phyloP scores from a whole-genome alignment of 1,284 basidiomycete genomes.

The Coriolopsis trogii region DNA sequence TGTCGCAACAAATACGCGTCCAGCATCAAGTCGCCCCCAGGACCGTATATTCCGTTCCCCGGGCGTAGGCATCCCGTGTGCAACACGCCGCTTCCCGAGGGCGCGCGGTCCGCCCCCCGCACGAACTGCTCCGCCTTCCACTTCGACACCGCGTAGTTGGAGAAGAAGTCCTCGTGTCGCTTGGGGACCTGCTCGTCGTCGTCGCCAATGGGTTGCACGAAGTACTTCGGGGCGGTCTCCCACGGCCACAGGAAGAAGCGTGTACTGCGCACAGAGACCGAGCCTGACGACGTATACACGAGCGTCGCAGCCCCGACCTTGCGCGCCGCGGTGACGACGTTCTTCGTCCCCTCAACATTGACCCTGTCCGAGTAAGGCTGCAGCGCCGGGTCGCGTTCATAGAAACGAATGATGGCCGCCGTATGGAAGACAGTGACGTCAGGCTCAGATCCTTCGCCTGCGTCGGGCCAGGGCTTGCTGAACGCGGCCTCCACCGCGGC shows the following conservation, averaged over 20 bases:
- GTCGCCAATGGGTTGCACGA: slow-evolving; percentile 62
- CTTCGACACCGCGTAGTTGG: slow-evolving; percentile 71
- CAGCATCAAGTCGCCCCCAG: slow-evolving; percentile 69
- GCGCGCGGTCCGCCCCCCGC: slow-evolving; percentile 51
- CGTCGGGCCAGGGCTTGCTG: slow-evolving; percentile 58
- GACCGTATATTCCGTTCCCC: slow-evolving; percentile 74
- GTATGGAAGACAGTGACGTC: slow-evolving; percentile 72
- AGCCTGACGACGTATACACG: slow-evolving; percentile 67
- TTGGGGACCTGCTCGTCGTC: slow-evolving; percentile 49
- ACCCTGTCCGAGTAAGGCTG: slow-evolving; percentile 57
- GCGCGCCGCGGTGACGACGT: slow-evolving; percentile 54
- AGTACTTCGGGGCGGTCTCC: slow-evolving; percentile 56
- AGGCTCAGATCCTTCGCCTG: slow-evolving; percentile 30
- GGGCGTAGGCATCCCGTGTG: slow-evolving; percentile 74
- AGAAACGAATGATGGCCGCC: slow-evolving; percentile 76
- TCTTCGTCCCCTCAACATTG: slow-evolving; percentile 66
- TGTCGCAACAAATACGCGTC: slow-evolving; percentile 61
- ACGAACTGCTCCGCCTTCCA: slow-evolving; percentile 55
- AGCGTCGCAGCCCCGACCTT: slow-evolving; percentile 51
- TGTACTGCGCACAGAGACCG: slow-evolving; percentile 52
- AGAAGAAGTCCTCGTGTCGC: slow-evolving; percentile 62
- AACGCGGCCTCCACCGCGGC: slow-evolving; percentile 61
- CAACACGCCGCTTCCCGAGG: slow-evolving; percentile 41
- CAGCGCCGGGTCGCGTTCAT: slow-evolving; percentile 57
- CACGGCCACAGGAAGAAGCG: slow-evolving; percentile 73